phyloP scores from a whole-genome alignment of 768 basidiomycete species.

The Lactarius trivialis region DNA sequence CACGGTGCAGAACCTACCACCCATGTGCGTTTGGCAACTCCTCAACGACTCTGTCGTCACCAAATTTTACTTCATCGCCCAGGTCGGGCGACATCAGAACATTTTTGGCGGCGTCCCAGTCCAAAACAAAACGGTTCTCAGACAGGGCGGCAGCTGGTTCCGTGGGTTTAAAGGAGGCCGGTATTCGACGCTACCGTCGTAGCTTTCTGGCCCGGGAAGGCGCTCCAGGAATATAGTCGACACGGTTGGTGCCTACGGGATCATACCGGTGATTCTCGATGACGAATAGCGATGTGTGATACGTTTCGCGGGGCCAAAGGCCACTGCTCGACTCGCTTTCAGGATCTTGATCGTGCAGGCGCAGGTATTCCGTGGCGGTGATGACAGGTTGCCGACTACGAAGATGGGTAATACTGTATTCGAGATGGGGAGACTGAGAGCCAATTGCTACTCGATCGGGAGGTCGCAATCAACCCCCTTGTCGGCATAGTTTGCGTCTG shows the following conservation, averaged over 20 bases:
- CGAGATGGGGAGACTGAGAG: slow-evolving; percentile 33
- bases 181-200: slow-evolving; percentile 12
- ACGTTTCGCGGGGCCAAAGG: slow-evolving; percentile 33
- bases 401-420: slow-evolving; percentile 39
- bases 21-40: slow-evolving; percentile 34
- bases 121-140: neutral
- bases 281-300: slow-evolving; percentile 30
- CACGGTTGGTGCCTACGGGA: slow-evolving; percentile 32
- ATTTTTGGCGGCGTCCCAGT: slow-evolving; percentile 4
- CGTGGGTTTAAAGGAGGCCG: slow-evolving; percentile 10
- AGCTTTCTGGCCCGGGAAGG: slow-evolving; percentile 17
- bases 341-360: slow-evolving; percentile 34
- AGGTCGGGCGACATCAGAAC: neutral
- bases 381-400: slow-evolving; percentile 35
- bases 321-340: slow-evolving; percentile 34
- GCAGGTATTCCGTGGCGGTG: slow-evolving; percentile 39
- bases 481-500: slow-evolving; percentile 39
- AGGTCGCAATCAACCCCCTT: slow-evolving; percentile 36
- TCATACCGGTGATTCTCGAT: slow-evolving; percentile 40
- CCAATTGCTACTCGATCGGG: slow-evolving; percentile 34
- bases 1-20: slow-evolving; percentile 37
- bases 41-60: slow-evolving; percentile 30
- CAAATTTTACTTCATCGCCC: slow-evolving; percentile 12
- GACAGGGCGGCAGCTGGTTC: neutral
- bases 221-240: slow-evolving; percentile 32